Evolutionary conservation across 768 basidiomycete species (phyloP).

Genomic region (Termitomyces sp.): DNA sequence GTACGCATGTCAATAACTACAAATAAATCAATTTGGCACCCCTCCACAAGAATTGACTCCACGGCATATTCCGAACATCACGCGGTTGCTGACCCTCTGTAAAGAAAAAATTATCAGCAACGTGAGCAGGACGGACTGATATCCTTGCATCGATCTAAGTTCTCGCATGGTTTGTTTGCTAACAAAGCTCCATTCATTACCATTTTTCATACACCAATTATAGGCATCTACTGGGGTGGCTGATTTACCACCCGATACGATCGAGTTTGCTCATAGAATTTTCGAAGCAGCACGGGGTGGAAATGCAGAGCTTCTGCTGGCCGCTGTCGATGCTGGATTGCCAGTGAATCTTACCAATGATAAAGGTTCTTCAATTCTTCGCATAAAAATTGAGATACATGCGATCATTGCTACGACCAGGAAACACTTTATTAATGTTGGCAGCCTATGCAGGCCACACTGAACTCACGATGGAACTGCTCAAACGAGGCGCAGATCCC

Average conservation of each 20-base stretch:
- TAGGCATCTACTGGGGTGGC: background rate
- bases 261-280: conserved; percentile 62
- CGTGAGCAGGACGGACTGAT: background rate
- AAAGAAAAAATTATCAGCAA: no score
- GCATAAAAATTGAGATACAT: background rate
- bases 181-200: background rate
- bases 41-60: no score
- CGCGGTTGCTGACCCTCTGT: no score
- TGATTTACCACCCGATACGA: conserved; percentile 33
- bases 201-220: background rate
- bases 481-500: conserved; percentile 56
- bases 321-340: conserved; percentile 63
- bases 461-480: conserved; percentile 44
- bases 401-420: conserved; percentile 25
- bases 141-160: background rate
- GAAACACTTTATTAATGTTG: conserved; percentile 78
- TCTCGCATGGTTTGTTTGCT: background rate
- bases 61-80: background rate
- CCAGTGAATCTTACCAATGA: conserved; percentile 69
- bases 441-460: conserved; percentile 68
- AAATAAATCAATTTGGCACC: no score
- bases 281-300: conserved; percentile 71
- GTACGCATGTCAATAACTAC: no score
- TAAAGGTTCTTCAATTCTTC: conserved; percentile 39
- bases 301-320: conserved; percentile 42